Evolutionary conservation across 441 rosid species (phyloP), one percentile per base, ranked within the genome.

Genomic region (Melastoma candidum): DNA sequence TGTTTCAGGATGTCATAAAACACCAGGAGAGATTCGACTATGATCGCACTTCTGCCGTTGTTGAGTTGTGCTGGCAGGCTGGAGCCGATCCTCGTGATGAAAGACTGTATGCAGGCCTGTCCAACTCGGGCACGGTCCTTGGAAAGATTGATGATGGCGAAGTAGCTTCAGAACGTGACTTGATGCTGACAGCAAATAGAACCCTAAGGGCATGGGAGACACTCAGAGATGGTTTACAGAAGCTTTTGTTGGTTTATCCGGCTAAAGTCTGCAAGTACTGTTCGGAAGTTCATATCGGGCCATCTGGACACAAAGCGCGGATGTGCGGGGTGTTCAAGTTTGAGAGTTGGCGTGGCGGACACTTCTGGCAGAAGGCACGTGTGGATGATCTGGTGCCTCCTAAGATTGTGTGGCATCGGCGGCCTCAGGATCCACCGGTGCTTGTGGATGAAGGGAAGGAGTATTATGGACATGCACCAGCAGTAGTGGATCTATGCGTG

Each of bases 401-500:
- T 27, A 88, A 82, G 72, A 71, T 74, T 11, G 89, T 83, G 49
- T 92, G 96, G 98, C 56, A 70, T 53, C 64, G 69, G 44, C 76
- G 96, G 62, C 80, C 87, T 66, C 94, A 84, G 48, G 96, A 92
- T 71, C 89, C 96, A 3, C 65, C 62, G 9, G 74, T 85, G 59
- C 87, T 88, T 53, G 59, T 71, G 60, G 64, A 92, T 2, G 80
- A 85, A 68, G 77, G 87, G 17, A 58, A 84, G 53, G 68, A 56
- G 14, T 88, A 70, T 71, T 92, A 85, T 54, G 98, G 98, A 46
- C 98, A 79, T 58, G 87, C 90, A 13, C 96, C 94, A 0, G 87
- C 92, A 1, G 75, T 84, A 2, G 86, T 85, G 56, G 86, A 80
- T 65, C 68, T 92, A 50, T 88, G 95, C 56, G 67, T 74, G 47